Evolutionary conservation across 2,329 filamentous ascomycete species (phyloP), one percentile per base, ranked within the genome.

Genomic region (Pseudogymnoascus sp.): DNA sequence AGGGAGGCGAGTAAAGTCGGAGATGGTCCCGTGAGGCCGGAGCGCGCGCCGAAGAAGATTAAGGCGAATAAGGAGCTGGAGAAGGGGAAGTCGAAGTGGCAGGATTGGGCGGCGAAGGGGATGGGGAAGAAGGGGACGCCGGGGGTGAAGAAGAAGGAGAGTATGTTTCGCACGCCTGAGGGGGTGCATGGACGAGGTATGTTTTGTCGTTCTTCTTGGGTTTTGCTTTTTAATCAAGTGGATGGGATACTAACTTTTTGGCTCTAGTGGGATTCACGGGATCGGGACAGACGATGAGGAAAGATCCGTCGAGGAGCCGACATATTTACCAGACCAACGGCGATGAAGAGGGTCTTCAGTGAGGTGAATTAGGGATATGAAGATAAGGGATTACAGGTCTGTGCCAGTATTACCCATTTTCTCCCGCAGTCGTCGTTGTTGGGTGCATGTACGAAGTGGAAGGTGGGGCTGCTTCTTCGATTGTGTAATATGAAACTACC

Each of bases 181-280:
- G 88, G 91, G 65, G 83, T 94, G 23, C 84, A 91, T 71, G 92
- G 90, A 64, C 85, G 92, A 88, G 92, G 92, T 96, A 78, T 69
- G 82, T 70, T 65, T 61, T 50, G 65, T 66, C 65, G 47, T 66
- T 23, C 4, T 23, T 23, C 4, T 23, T n/a, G n/a, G n/a, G n/a
- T n/a, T n/a, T n/a, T n/a, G n/a, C n/a, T n/a, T n/a, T n/a, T n/a
- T n/a, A n/a, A n/a, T n/a, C n/a, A n/a, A n/a, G n/a, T n/a, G n/a
- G n/a, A n/a, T n/a, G n/a, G n/a, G n/a, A n/a, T n/a, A n/a, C n/a
- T n/a, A n/a, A n/a, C n/a, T n/a, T n/a, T n/a, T n/a, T n/a, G n/a
- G n/a, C n/a, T n/a, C 5, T 68, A 97, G 94, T 99, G 72, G 94
- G 94, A 35, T 97, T 99, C 73, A 96, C 91, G 7, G 94, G 94